phyloP scores from a whole-genome alignment of 768 basidiomycete species.

The Hebeloma cylindrosporum region DNA sequence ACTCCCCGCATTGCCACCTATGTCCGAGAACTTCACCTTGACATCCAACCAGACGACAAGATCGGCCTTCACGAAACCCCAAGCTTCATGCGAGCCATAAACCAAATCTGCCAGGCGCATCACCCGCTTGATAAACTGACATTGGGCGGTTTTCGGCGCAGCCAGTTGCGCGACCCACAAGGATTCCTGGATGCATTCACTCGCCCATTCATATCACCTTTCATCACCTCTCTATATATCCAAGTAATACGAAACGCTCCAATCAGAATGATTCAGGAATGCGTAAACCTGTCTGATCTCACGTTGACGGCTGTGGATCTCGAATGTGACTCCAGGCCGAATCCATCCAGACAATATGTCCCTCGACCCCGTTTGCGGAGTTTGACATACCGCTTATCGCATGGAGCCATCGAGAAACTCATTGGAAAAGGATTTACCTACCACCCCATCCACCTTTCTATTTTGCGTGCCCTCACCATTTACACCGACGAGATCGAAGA shows the following conservation, averaged over 20 bases:
- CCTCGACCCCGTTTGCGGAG: neutral
- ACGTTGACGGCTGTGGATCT: neutral
- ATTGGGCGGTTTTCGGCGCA: too few relatives aligned
- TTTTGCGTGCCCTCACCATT: neutral
- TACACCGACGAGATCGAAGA: neutral
- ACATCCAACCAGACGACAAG: too few relatives aligned
- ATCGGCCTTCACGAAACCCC: too few relatives aligned
- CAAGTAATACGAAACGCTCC: neutral
- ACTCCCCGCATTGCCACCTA: too few relatives aligned
- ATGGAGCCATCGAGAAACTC: neutral
- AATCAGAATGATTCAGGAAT: neutral
- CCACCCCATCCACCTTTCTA: neutral
- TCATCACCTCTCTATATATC: neutral
- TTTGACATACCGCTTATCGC: neutral
- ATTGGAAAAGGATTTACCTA: neutral
- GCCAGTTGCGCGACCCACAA: too few relatives aligned
- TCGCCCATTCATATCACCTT: neutral
- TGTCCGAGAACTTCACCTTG: too few relatives aligned
- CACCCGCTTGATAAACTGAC: too few relatives aligned
- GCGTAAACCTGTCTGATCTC: neutral
- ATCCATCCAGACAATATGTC: too few relatives aligned
- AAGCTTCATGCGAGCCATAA: too few relatives aligned
- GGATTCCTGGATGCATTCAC: too few relatives aligned
- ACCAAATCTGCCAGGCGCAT: too few relatives aligned
- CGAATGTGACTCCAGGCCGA: neutral